Evolutionary conservation across 2,329 filamentous ascomycete species (phyloP).

Genomic region (Aspergillus hiratsukae): DNA sequence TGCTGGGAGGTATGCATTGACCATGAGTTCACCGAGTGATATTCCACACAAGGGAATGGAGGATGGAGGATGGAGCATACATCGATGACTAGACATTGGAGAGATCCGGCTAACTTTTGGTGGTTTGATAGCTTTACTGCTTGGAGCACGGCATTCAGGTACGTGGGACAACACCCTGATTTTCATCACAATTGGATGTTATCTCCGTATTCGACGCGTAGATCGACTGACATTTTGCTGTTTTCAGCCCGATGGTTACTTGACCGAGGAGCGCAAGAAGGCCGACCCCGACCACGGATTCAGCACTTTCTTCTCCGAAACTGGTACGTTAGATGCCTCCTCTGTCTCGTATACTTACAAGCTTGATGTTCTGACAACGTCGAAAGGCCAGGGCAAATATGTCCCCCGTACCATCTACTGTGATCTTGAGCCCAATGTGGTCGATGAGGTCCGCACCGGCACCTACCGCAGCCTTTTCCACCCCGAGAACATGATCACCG

Average conservation of each 20-base stretch:
- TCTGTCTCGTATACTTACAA: neutral
- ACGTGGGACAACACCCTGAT: constrained; percentile 38
- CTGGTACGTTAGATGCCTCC: constrained; percentile 59
- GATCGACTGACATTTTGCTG: constrained; percentile 11
- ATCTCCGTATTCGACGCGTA: neutral
- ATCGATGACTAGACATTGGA: constrained; percentile 7
- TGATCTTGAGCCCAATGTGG: constrained; percentile 99
- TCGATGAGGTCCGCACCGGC: constrained; percentile 98
- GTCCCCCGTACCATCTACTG: constrained; percentile 98
- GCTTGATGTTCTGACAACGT: constrained; percentile 10
- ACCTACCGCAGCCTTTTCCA: constrained; percentile 96
- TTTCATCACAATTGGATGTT: constrained; percentile 1
- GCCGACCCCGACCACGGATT: constrained; percentile 93
- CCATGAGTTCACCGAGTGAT: constrained; percentile 1
- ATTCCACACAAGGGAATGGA: constrained; percentile 1
- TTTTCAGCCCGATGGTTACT: constrained; percentile 90
- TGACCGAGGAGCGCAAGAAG: constrained; percentile 96
- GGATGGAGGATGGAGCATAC: neutral
- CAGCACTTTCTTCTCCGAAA: constrained; percentile 99
- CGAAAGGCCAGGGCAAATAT: constrained; percentile 90
- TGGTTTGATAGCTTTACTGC: constrained; percentile 78
- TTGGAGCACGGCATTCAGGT: constrained; percentile 99
- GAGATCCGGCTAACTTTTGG: constrained; percentile 30
- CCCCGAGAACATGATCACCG: constrained; percentile 98
- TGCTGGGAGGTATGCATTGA: constrained; percentile 92